Base-by-base conservation (phyloP, 495 filamentous ascomycete genomes). In the Neurospora sp. region DNA sequence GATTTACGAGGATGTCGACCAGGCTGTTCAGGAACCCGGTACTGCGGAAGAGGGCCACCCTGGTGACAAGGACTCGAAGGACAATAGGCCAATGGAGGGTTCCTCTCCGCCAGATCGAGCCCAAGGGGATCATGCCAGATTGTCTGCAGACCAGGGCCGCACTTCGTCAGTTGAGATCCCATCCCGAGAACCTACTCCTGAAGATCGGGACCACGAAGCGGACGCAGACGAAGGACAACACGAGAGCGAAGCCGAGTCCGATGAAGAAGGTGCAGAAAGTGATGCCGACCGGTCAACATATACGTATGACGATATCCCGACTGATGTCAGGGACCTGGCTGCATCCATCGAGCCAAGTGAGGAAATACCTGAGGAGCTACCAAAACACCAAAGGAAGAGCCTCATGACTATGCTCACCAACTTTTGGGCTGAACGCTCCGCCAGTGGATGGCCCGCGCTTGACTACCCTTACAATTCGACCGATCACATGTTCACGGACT, bases 371-470 rank as follows among this genome's bases (percentile, higher is more conserved):
- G 83, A 91, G 14, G 94, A 97, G 72, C 84, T 99, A 16, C 94
- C 93, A 1, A 96, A 92, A 75, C 93, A 99, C 76, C 92, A 97
- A 77, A 93, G 94, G 76, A 93, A 89, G 71, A 97, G 94, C 22
- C 87, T 98, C 70, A 90, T 98, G 89, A 97, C 94, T 76, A 93
- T 97, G 85, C 84, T 99, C 70, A 94, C 92, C 11, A 97, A 94
- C 73, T 99, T 99, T 82, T 99, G 96, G 96, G 96, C 96, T 22
- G 96, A 98, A 79, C 90, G 96, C 59, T 98, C 96, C 27, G 93
- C 96, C 48, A 97, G 93, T 82, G 94, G 94, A 61, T 99, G 96
- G 96, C 85, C 92, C n/a, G 88, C 91, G 37, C 86, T 99, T 35
- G 96, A 98, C 31, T 99, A 98, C 77, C 96, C 96, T 12, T 86